Evolutionary conservation across 2,329 filamentous ascomycete genomes (phyloP).

Genomic region (Aspergillus jensenii): DNA sequence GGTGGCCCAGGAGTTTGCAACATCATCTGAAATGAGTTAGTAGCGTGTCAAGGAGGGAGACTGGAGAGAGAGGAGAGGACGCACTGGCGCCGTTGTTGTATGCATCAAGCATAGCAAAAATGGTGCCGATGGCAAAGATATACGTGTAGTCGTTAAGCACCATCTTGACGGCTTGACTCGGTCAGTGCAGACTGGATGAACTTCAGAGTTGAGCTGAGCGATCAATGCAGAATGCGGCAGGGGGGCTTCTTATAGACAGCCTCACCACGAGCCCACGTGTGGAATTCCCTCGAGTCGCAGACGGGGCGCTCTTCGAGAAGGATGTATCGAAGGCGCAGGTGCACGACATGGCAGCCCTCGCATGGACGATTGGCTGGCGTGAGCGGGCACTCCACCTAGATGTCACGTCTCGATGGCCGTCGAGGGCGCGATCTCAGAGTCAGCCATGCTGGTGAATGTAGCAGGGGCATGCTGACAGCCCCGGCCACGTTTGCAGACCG

Average conservation of each 20-base stretch:
- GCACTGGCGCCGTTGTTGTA: conserved; percentile 73
- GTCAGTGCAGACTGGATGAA: not conserved
- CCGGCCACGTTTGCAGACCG: not conserved
- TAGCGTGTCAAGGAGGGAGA: no score
- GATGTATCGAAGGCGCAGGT: not conserved
- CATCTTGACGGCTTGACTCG: conserved; percentile 46
- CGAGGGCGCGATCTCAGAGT: not conserved
- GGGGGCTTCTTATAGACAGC: not conserved
- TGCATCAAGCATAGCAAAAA: conserved; percentile 74
- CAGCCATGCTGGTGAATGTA: not conserved
- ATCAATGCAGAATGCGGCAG: not conserved
- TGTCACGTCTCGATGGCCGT: not conserved
- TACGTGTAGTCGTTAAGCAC: conserved; percentile 65
- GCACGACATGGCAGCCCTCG: not conserved
- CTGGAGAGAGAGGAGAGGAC: no score
- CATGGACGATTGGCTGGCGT: not conserved
- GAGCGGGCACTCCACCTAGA: not conserved
- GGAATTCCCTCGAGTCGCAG: not conserved
- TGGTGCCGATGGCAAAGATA: conserved; percentile 72
- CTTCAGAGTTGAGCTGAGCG: not conserved
- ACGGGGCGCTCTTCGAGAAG: not conserved
- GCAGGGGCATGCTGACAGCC: no score
- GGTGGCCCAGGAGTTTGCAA: conserved; percentile 80
- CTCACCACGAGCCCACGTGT: not conserved
- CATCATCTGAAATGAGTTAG: conserved; percentile 56